phyloP scores from a whole-genome alignment of 148 eudicot species.

The Chenopodium formosanum region DNA sequence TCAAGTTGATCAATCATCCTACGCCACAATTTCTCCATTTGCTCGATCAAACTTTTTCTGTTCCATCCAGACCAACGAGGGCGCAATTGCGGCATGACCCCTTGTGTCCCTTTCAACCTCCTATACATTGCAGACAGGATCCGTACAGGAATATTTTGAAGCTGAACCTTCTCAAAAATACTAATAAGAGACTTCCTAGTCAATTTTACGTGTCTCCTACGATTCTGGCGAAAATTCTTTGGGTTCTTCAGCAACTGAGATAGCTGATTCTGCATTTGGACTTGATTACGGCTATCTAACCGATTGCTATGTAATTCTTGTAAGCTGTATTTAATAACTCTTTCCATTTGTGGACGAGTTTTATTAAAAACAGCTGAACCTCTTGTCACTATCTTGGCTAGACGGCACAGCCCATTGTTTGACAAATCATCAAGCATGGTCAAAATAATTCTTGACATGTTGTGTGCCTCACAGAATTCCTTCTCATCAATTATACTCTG shows the following conservation, averaged over 20 bases:
- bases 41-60: conserved; percentile 29
- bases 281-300: conserved; percentile 16
- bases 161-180: conserved; percentile 47
- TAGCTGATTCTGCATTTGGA: conserved; percentile 28
- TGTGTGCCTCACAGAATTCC: conserved; percentile 19
- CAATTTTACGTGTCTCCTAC: conserved; percentile 13
- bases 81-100: conserved; percentile 39
- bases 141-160: conserved; percentile 41
- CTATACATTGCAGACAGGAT: conserved; percentile 59
- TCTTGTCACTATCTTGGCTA: conserved; percentile 51
- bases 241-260: conserved; percentile 43
- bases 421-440: conserved; percentile 60
- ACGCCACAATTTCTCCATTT: conserved; percentile 33
- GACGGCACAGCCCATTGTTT: conserved; percentile 48
- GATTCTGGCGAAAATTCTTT: conserved; percentile 37
- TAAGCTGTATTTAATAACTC: conserved; percentile 44
- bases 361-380: conserved; percentile 45
- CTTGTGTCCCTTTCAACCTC: conserved; percentile 51
- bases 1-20: conserved; percentile 45
- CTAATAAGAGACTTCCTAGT: conserved; percentile 38
- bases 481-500: conserved; percentile 18
- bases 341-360: conserved; percentile 62
- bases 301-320: conserved; percentile 23
- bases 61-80: conserved; percentile 33
- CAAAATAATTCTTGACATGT: conserved; percentile 29